Conservation (phyloP, 805 yeast genomes). For the Ogataea methanolica region DNA sequence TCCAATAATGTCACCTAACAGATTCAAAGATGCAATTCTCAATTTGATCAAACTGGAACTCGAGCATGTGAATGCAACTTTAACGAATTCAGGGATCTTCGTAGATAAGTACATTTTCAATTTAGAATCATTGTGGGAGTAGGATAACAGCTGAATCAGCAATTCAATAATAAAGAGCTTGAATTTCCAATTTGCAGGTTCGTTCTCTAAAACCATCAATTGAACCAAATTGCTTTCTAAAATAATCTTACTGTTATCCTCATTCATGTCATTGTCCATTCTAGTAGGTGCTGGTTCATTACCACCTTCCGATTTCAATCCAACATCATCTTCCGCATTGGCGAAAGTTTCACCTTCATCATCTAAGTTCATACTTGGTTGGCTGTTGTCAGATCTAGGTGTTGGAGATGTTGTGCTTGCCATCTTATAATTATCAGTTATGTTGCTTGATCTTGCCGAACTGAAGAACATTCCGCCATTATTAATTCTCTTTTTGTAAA, state of each 20-base stretch:
- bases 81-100: conserved; percentile 60
- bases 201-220: conserved; percentile 37
- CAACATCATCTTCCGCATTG: conserved; percentile 13
- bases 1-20: conserved; percentile 60
- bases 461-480: conserved; percentile 29
- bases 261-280: conserved; percentile 1
- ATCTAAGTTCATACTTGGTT: conserved; percentile 13
- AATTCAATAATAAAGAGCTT: conserved; percentile 44
- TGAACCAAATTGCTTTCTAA: conserved; percentile 11
- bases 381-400: conserved; percentile 4
- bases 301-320: conserved; percentile 10
- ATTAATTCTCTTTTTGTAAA: conserved; percentile 26
- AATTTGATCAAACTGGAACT: conserved; percentile 62
- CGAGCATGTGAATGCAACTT: conserved; percentile 75
- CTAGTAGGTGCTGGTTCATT: neutral
- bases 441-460: conserved; percentile 3
- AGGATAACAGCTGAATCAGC: conserved; percentile 37
- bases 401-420: conserved; percentile 4
- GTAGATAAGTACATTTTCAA: conserved; percentile 39
- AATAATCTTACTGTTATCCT: conserved; percentile 1
- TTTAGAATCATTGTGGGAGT: conserved; percentile 34
- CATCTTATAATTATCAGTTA: neutral
- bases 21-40: conserved; percentile 58
- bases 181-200: conserved; percentile 56
- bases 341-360: conserved; percentile 21